phyloP scores from a whole-genome alignment of 129 eudicot species.

The Escallonia herrerae region DNA sequence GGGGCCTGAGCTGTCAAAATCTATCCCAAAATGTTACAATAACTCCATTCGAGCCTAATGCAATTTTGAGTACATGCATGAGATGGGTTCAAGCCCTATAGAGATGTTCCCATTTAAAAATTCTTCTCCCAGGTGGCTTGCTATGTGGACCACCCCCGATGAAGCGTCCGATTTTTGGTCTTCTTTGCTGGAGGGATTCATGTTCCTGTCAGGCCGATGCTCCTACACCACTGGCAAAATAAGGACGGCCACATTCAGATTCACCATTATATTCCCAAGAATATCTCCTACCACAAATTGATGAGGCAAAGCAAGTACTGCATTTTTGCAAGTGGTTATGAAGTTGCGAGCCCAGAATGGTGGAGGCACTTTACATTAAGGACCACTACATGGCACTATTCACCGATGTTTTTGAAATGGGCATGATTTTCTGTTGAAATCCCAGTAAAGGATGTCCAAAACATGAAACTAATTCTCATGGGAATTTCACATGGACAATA shows the following conservation, averaged over 20 bases:
- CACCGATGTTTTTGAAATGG: slow-evolving; percentile 68
- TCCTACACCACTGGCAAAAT: slow-evolving; percentile 69
- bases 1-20: slow-evolving; percentile 60
- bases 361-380: slow-evolving; percentile 65
- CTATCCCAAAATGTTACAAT: slow-evolving; percentile 41
- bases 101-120: slow-evolving; percentile 78
- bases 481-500: slow-evolving; percentile 41
- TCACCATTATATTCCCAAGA: slow-evolving; percentile 57
- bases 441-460: slow-evolving; percentile 41
- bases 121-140: slow-evolving; percentile 50
- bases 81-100: slow-evolving; percentile 54
- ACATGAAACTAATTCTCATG: slow-evolving; percentile 48
- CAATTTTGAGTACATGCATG: slow-evolving; percentile 81
- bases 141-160: slow-evolving; percentile 55
- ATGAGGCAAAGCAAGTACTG: slow-evolving; percentile 52
- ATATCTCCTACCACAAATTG: slow-evolving; percentile 36
- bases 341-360: slow-evolving; percentile 91
- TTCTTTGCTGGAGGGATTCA: no score
- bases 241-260: slow-evolving; percentile 47
- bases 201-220: slow-evolving; percentile 63
- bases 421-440: slow-evolving; percentile 48
- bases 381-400: slow-evolving; percentile 61
- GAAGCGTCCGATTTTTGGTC: slow-evolving; percentile 44
- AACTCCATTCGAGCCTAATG: slow-evolving; percentile 68
- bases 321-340: slow-evolving; percentile 83